A percentile compares a stretch with the other conserved stretches of the same genome.
Conservation (phyloP, 2,329 filamentous ascomycete species). For the Alternaria atra region DNA sequence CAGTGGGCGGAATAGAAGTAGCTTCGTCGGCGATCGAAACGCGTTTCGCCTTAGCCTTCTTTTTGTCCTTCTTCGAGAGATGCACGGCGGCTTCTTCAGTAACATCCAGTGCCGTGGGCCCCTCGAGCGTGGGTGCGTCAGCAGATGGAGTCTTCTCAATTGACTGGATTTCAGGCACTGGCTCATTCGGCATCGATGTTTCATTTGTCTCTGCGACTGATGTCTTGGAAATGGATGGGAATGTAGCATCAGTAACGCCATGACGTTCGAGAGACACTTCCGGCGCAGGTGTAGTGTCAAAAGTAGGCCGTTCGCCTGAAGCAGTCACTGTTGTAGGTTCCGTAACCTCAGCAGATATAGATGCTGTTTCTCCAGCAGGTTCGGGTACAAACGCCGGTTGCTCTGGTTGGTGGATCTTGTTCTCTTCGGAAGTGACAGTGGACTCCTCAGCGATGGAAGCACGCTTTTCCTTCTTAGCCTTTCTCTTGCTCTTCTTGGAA, state of each 20-base stretch:
- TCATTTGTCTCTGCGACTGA: neutral
- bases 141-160: neutral
- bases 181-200: neutral
- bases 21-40: slow-evolving; percentile 19
- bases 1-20: slow-evolving; percentile 6
- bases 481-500: slow-evolving; percentile 36
- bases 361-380: neutral
- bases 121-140: neutral
- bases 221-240: neutral
- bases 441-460: slow-evolving; percentile 18
- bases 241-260: neutral
- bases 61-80: slow-evolving; percentile 29
- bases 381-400: neutral
- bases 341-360: neutral
- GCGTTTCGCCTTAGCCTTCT: slow-evolving; percentile 29
- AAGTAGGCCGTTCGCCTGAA: neutral
- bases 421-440: neutral
- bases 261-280: neutral
- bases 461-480: slow-evolving; percentile 31
- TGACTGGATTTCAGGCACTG: neutral
- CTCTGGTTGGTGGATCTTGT: neutral
- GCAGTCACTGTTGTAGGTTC: neutral
- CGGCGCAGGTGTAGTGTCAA: neutral
- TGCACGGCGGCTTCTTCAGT: slow-evolving; percentile 8
- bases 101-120: neutral